A percentile compares a stretch with the other conserved stretches of the same genome.
phyloP scores from a whole-genome alignment of 2,329 filamentous ascomycete genomes.

The Penicillium vulpinum region DNA sequence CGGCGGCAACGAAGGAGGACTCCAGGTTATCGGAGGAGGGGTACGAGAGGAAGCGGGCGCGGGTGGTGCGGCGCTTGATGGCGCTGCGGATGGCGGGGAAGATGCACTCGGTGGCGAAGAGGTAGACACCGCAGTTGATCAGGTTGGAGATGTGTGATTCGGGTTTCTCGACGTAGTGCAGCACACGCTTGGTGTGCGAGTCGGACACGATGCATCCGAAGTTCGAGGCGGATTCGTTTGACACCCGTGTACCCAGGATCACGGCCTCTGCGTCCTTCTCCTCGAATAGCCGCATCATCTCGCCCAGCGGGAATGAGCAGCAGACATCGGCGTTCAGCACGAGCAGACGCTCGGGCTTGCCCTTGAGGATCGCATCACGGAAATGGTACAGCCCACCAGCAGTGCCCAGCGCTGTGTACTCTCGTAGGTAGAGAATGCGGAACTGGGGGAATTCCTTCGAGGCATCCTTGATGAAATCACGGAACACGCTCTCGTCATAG shows the following conservation, averaged over 20 bases:
- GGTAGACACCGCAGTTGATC: constrained; percentile 99
- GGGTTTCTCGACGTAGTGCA: constrained; percentile 99
- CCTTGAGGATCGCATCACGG: constrained; percentile 97
- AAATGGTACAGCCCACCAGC: constrained; percentile 98
- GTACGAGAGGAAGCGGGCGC: constrained; percentile 89
- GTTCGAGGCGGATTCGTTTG: constrained; percentile 88
- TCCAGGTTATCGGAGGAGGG: constrained; percentile 93
- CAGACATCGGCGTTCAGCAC: constrained; percentile 98
- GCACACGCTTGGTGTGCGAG: constrained; percentile 86
- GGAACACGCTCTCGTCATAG: constrained; percentile 96
- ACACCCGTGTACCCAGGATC: constrained; percentile 88
- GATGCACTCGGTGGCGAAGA: constrained; percentile 92
- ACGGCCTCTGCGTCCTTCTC: constrained; percentile 96
- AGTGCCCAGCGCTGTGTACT: constrained; percentile 94
- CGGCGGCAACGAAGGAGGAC: constrained; percentile 58
- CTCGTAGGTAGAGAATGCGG: constrained; percentile 90
- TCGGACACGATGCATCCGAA: constrained; percentile 98
- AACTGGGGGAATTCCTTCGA: constrained; percentile 81
- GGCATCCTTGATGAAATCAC: constrained; percentile 95
- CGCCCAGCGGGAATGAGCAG: constrained; percentile 93
- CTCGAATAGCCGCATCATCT: constrained; percentile 93
- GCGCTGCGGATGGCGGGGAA: constrained; percentile 93
- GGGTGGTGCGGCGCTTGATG: constrained; percentile 92
- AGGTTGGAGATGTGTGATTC: constrained; percentile 96
- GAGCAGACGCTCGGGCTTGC: constrained; percentile 90